Conservation (phyloP, 2,329 filamentous ascomycete genomes). For the Penicillium occitanis region DNA sequence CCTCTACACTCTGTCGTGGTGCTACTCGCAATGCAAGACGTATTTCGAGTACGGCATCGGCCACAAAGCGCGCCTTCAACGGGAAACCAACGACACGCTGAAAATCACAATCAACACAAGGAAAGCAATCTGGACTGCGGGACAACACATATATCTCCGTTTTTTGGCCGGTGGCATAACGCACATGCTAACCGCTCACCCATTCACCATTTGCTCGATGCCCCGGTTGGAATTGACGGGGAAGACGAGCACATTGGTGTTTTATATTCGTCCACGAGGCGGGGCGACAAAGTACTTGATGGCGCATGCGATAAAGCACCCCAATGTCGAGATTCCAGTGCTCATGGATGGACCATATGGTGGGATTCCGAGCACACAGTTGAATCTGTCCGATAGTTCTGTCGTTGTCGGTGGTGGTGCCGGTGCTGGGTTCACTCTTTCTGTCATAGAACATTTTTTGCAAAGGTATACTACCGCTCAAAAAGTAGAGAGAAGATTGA, state of each 20-base stretch:
- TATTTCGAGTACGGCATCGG: conserved; percentile 53
- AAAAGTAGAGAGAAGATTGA: neutral
- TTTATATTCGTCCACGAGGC: conserved; percentile 53
- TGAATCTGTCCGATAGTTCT: conserved; percentile 42
- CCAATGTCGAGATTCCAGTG: conserved; percentile 42
- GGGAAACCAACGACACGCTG: conserved; percentile 46
- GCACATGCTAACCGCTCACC: conserved; percentile 60
- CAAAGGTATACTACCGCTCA: neutral
- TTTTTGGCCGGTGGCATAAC: conserved; percentile 51
- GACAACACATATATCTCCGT: conserved; percentile 63
- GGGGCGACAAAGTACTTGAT: conserved; percentile 53
- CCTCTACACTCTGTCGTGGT: conserved; percentile 52
- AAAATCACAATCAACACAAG: conserved; percentile 51
- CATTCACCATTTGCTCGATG: conserved; percentile 62
- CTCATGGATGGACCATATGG: conserved; percentile 62
- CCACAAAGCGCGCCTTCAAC: conserved; percentile 50
- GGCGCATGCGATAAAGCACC: conserved; percentile 42
- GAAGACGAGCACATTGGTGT: conserved; percentile 54
- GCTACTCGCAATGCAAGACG: conserved; percentile 49
- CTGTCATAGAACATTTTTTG: conserved; percentile 43
- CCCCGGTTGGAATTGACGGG: conserved; percentile 48
- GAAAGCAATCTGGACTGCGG: conserved; percentile 59
- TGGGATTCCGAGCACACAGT: conserved; percentile 44
- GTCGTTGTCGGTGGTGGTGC: conserved; percentile 58
- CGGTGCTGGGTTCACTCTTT: conserved; percentile 54